Evolutionary conservation across 768 basidiomycete species (phyloP).

Genomic region (Kwoniella shandongensis): DNA sequence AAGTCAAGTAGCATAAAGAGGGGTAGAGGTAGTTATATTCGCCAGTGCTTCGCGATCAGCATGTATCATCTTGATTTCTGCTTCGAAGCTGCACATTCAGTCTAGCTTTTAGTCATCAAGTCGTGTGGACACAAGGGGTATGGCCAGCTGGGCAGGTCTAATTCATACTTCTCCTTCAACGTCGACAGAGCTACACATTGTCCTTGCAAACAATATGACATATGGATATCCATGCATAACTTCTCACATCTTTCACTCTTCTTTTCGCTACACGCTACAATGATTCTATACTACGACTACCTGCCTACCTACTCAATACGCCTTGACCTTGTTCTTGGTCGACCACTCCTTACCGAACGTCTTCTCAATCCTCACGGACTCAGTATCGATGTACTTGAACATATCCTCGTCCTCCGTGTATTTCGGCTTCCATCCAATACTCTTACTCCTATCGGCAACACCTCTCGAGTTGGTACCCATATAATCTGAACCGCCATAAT

Average conservation of each 20-base stretch:
- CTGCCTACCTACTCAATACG: no score
- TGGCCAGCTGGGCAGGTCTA: no score
- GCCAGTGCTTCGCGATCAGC: background rate
- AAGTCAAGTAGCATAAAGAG: background rate
- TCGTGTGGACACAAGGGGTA: no score
- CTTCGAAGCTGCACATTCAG: background rate
- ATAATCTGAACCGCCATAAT: constrained; percentile 37
- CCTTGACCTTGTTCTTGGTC: constrained; percentile 1
- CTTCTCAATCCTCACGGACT: constrained; percentile 30
- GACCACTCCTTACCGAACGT: constrained; percentile 24
- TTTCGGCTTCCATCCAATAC: constrained; percentile 51
- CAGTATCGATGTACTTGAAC: constrained; percentile 23
- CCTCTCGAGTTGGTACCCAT: constrained; percentile 45
- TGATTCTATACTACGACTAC: no score
- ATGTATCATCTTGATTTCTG: background rate
- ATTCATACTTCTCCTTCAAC: no score
- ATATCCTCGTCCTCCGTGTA: constrained; percentile 32
- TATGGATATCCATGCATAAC: background rate
- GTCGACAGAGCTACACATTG: no score
- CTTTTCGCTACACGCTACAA: no score
- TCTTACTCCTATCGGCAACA: constrained; percentile 41
- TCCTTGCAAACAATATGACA: no score
- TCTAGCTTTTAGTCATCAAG: background rate
- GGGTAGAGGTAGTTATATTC: background rate
- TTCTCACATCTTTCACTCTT: background rate